Evolutionary conservation across 495 filamentous ascomycete genomes (phyloP), one percentile per base, ranked within the genome.

Genomic region (Elasticomyces elasticus): DNA sequence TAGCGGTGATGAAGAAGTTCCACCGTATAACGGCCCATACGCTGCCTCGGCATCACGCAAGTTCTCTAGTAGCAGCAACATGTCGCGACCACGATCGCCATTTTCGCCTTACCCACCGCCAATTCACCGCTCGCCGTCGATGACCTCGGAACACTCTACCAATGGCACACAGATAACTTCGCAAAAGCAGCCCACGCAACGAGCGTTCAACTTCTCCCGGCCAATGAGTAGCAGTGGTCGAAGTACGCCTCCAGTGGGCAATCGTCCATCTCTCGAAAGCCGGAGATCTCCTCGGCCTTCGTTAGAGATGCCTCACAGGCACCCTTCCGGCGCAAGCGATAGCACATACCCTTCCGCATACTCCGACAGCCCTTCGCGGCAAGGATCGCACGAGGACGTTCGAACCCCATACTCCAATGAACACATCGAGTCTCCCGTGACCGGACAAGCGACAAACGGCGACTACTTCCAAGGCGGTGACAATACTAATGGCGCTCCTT

Each of bases 151-250:
- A 48, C 78, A 78, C 28, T 86, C 84, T 0, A 68, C 72, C 46
- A 71, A 69, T n/a, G 79, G 83, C 17, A 72, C 74, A n/a, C 69
- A 73, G 19, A 72, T 86, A 27, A 11, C 45, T 12, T 33, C 23
- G 19, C 79, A 83, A 1, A 80, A 85, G 27, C 37, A 20, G 23
- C 24, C 19, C 23, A 12, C 23, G 51, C 20, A 22, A 20, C 85
- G 87, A 1, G 76, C 85, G 1, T 91, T 90, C 65, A 98, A 97
- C 67, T 97, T 97, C 67, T 96, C 92, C 2, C 75, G 92, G 6
- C 92, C 92, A 1, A 59, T 92, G 26, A 95, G 92, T 67, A 78
- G 88, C 56, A 81, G 84, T 11, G 62, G 60, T 10, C 55, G 5
- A 2, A 54, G 43, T 54, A 37, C 56, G 56, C 44, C 59, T 56